These are phyloP conservation scores for Polyporus tsugae DNA, from an alignment of 1,284 basidiomycete genomes.

Conservation along the genomic window DNA sequence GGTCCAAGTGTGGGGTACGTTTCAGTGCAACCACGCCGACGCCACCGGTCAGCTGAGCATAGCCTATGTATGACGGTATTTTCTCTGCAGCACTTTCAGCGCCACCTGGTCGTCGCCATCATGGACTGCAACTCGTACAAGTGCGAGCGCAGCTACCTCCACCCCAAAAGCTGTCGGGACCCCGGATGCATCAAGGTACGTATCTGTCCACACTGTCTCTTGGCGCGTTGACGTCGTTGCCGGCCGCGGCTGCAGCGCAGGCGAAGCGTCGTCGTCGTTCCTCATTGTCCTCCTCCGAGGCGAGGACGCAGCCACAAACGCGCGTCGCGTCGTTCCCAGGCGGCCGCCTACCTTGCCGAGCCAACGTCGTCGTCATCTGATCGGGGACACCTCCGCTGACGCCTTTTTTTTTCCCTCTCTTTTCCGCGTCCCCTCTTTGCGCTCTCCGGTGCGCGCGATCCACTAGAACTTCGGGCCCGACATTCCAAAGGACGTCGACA, in stretches of 20 bases:
- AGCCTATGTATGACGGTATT: neutral
- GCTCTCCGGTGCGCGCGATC: neutral
- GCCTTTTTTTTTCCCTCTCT: neutral
- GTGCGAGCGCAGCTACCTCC: slow-evolving; percentile 70
- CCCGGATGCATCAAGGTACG: slow-evolving; percentile 59
- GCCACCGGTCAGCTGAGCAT: slow-evolving; percentile 34
- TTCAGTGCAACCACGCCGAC: slow-evolving; percentile 20
- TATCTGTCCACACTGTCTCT: slow-evolving; percentile 5
- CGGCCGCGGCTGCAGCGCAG: neutral
- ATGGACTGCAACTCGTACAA: slow-evolving; percentile 68
- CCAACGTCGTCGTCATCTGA: neutral
- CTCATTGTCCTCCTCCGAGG: neutral
- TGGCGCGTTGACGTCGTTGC: slow-evolving; percentile 8
- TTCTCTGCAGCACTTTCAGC: slow-evolving; percentile 69
- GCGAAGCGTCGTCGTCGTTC: neutral
- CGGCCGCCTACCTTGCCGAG: slow-evolving; percentile 1
- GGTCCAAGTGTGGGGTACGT: slow-evolving; percentile 70
- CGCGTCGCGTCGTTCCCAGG: neutral
- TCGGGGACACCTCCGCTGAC: slow-evolving; percentile 10
- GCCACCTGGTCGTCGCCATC: slow-evolving; percentile 72
- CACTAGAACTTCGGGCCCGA: slow-evolving; percentile 49
- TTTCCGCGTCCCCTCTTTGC: neutral
- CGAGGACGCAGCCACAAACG: slow-evolving; percentile 3
- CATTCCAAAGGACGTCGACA: slow-evolving; percentile 49
- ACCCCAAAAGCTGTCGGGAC: slow-evolving; percentile 61